These are phyloP conservation scores for Articulospora tetracladia DNA, from an alignment of 495 filamentous ascomycete species.

Conservation along the genomic window DNA sequence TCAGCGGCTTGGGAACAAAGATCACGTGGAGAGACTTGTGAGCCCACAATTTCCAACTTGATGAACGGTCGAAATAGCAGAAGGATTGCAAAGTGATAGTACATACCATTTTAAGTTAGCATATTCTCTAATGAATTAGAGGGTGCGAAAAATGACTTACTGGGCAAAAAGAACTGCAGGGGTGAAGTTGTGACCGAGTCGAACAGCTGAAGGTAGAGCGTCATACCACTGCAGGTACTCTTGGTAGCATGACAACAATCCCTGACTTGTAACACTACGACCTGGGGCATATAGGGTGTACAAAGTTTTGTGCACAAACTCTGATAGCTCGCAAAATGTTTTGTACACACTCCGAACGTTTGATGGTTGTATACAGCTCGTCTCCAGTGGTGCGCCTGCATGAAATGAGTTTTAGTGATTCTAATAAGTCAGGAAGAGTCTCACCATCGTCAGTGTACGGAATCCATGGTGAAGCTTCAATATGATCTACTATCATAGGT, in stretches of 20 bases:
- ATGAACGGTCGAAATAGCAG: constrained; percentile 64
- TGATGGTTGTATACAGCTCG: constrained; percentile 46
- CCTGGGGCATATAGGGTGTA: constrained; percentile 60
- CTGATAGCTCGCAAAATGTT: constrained; percentile 61
- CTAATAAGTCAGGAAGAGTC: background rate
- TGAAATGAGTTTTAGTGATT: background rate
- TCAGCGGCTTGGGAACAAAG: constrained; percentile 59
- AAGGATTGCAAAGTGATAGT: constrained; percentile 60
- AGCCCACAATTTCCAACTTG: constrained; percentile 54
- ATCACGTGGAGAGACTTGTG: constrained; percentile 55
- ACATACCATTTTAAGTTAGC: constrained; percentile 46
- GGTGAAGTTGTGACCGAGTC: constrained; percentile 53
- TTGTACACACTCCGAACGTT: constrained; percentile 56
- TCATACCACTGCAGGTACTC: constrained; percentile 61
- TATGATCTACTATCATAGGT: constrained; percentile 49
- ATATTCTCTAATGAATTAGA: background rate
- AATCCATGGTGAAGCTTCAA: constrained; percentile 52
- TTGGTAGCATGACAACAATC: constrained; percentile 51
- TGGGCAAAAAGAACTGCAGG: constrained; percentile 60
- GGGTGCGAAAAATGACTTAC: constrained; percentile 39
- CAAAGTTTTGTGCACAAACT: constrained; percentile 63
- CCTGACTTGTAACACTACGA: constrained; percentile 51
- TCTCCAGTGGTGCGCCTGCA: constrained; percentile 38
- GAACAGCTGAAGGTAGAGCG: constrained; percentile 52
- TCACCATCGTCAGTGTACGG: constrained; percentile 55